Conservation (phyloP, 768 basidiomycete species). For the Scleroderma bovista region DNA sequence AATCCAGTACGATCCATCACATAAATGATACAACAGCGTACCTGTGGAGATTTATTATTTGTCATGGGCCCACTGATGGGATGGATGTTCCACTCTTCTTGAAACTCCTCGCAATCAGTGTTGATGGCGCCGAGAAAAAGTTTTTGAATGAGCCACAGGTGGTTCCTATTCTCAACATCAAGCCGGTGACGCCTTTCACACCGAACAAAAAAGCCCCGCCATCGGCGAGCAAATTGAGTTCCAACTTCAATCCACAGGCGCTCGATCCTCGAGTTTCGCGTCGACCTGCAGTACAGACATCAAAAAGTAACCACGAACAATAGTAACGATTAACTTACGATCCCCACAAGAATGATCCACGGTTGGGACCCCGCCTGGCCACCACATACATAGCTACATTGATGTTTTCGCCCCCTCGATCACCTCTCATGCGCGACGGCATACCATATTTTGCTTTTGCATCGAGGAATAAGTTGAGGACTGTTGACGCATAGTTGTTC, state of each 20-base stretch:
- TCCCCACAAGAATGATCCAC: constrained; percentile 25
- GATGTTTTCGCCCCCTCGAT: constrained; percentile 27
- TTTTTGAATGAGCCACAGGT: constrained; percentile 40
- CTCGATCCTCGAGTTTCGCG: constrained; percentile 40
- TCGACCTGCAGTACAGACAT: constrained; percentile 20
- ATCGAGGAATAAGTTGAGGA: constrained; percentile 18
- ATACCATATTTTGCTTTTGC: constrained; percentile 10
- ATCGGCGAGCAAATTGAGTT: constrained; percentile 31
- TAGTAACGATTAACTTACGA: neutral
- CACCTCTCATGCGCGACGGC: constrained; percentile 22
- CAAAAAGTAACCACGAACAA: neutral
- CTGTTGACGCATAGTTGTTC: constrained; percentile 23
- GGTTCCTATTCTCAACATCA: constrained; percentile 22
- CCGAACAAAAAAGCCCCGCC: constrained; percentile 37
- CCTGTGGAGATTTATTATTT: constrained; percentile 19
- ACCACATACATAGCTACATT: constrained; percentile 26
- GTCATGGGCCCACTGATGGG: constrained; percentile 23
- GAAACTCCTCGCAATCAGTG: constrained; percentile 30
- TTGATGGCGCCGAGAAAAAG: constrained; percentile 37
- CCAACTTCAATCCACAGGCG: constrained; percentile 6
- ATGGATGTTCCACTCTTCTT: constrained; percentile 36
- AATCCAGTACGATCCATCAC: neutral
- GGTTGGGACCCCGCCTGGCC: constrained; percentile 15
- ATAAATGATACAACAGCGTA: constrained; percentile 3
- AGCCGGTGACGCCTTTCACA: constrained; percentile 34